phyloP scores from a whole-genome alignment of 2,329 filamentous ascomycete genomes.

The Colletotrichum scovillei region DNA sequence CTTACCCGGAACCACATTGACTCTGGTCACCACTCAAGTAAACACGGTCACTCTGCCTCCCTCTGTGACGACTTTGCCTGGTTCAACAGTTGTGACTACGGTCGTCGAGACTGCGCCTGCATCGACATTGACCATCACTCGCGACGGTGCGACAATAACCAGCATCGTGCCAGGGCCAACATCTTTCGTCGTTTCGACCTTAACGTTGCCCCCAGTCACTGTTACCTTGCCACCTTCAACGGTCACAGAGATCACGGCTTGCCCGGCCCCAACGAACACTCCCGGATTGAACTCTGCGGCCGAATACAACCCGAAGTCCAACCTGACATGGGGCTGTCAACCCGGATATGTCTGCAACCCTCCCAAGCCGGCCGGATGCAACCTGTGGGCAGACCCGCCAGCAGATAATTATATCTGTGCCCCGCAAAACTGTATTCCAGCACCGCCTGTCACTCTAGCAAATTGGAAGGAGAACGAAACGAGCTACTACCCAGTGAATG shows the following conservation, averaged over 20 bases:
- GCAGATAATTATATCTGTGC: constrained; percentile 58
- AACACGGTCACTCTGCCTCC: constrained; percentile 37
- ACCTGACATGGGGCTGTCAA: constrained; percentile 64
- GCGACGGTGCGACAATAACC: constrained; percentile 43
- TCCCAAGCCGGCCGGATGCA: constrained; percentile 60
- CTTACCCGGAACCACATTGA: constrained; percentile 27
- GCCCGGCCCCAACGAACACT: constrained; percentile 56
- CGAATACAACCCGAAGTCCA: constrained; percentile 48
- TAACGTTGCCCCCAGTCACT: constrained; percentile 43
- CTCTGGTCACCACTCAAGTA: constrained; percentile 12
- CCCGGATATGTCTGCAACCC: constrained; percentile 65
- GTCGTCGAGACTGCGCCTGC: constrained; percentile 43
- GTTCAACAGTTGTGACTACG: constrained; percentile 46
- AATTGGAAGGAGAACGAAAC: constrained; percentile 59
- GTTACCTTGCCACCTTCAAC: constrained; percentile 36
- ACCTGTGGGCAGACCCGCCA: constrained; percentile 62
- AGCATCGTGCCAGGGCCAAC: constrained; percentile 41
- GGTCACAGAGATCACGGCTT: constrained; percentile 47
- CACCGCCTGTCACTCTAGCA: constrained; percentile 50
- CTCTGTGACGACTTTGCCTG: constrained; percentile 39
- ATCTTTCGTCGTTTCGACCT: constrained; percentile 34
- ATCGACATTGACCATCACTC: constrained; percentile 46
- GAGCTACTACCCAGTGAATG: constrained; percentile 61
- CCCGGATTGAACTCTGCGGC: constrained; percentile 34
- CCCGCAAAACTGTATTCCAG: constrained; percentile 54